Conservation (phyloP, 345 rosid genomes). For the Linum usitatissimum region DNA sequence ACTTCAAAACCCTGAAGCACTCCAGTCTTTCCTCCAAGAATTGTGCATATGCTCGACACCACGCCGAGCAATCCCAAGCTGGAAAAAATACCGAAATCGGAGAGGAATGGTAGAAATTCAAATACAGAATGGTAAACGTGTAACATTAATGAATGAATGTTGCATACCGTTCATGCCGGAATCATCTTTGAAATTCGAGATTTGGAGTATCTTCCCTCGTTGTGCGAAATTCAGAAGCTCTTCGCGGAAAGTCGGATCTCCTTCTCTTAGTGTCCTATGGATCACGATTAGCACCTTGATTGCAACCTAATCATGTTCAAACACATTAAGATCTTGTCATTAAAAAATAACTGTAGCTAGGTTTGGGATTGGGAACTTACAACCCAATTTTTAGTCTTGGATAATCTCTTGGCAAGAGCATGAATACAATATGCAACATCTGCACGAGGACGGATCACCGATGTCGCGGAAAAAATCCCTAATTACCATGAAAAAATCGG, state of each 20-base stretch:
- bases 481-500: not conserved
- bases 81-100: conserved; percentile 4
- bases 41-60: conserved; percentile 85
- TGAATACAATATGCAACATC: conserved; percentile 94
- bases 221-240: conserved; percentile 67
- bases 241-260: conserved; percentile 88
- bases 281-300: conserved; percentile 85
- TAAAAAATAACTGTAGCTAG: not conserved
- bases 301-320: conserved; percentile 46
- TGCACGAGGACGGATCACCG: conserved; percentile 76
- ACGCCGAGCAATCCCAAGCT: conserved; percentile 99
- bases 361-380: conserved; percentile 28
- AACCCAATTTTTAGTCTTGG: conserved; percentile 79
- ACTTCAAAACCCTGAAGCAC: conserved; percentile 67
- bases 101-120: too few relatives aligned
- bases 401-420: conserved; percentile 70
- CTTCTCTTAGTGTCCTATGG: conserved; percentile 90
- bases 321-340: not conserved
- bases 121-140: not conserved
- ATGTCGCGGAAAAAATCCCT: conserved; percentile 88
- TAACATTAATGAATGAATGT: not conserved
- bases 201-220: conserved; percentile 72
- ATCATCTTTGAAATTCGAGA: conserved; percentile 89
- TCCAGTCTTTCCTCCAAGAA: conserved; percentile 87
- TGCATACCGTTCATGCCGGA: conserved; percentile 72